These are phyloP conservation scores for Suillus spraguei DNA, from an alignment of 768 basidiomycete species.

Conservation along the genomic window DNA sequence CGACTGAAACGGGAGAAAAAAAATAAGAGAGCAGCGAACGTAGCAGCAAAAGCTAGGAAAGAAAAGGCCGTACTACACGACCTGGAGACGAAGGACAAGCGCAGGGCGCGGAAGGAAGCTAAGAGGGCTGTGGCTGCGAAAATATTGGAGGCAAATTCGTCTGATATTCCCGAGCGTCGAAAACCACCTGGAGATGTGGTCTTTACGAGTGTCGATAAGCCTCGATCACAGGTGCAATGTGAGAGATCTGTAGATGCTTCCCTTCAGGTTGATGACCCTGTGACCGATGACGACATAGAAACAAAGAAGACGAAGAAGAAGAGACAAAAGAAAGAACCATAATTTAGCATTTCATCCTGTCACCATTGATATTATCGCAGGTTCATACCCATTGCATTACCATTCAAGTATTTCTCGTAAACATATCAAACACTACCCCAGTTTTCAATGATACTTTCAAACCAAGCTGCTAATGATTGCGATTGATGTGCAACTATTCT, in stretches of 20 bases:
- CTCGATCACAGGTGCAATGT: slow-evolving; percentile 9
- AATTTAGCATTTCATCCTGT: not conserved
- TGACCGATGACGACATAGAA: not conserved
- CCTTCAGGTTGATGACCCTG: not conserved
- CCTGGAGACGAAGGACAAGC: not conserved
- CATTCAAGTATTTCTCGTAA: not conserved
- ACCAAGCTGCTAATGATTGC: slow-evolving; percentile 8
- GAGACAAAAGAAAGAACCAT: not conserved
- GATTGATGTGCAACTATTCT: slow-evolving; percentile 14
- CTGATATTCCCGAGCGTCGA: not conserved
- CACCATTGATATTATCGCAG: not conserved
- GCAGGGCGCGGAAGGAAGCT: slow-evolving; percentile 13
- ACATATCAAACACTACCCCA: not conserved
- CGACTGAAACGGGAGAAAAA: slow-evolving; percentile 26
- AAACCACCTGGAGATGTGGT: not conserved
- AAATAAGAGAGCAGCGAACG: slow-evolving; percentile 17
- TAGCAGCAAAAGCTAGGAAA: slow-evolving; percentile 10
- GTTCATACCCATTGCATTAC: not conserved
- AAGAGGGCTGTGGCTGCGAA: slow-evolving; percentile 9
- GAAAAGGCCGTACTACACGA: not conserved
- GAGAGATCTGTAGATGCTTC: slow-evolving; percentile 10
- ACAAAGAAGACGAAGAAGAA: not conserved
- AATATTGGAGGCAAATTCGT: not conserved
- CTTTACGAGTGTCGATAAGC: not conserved
- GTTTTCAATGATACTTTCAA: slow-evolving; percentile 5